Evolutionary conservation across 768 basidiomycete species (phyloP).

Genomic region (Boletus vermiculosoides): DNA sequence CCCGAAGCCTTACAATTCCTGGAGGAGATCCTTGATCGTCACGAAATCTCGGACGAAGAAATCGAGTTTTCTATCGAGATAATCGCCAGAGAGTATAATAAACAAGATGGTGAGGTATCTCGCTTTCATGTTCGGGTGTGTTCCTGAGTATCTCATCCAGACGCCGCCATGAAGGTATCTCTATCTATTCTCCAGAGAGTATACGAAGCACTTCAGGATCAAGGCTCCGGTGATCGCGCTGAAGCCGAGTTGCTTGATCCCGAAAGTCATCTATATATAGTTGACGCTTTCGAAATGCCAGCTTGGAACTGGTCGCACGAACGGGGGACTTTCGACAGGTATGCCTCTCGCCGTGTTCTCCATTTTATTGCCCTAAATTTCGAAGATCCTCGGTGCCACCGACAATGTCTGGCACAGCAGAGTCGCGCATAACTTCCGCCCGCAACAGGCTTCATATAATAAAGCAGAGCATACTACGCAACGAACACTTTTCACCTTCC

Average conservation of each 20-base stretch:
- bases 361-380: constrained; percentile 10
- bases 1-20: constrained; percentile 73
- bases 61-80: constrained; percentile 75
- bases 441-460: constrained; percentile 89
- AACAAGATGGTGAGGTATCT: constrained; percentile 68
- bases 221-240: constrained; percentile 44
- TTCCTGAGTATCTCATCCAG: constrained; percentile 36
- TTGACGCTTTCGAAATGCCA: constrained; percentile 96
- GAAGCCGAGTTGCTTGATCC: constrained; percentile 73
- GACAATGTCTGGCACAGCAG: constrained; percentile 79
- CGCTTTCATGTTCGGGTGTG: not conserved
- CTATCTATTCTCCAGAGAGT: constrained; percentile 64
- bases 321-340: constrained; percentile 88
- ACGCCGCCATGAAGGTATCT: constrained; percentile 82
- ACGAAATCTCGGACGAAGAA: constrained; percentile 69
- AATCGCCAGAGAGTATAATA: constrained; percentile 84
- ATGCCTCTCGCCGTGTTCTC: constrained; percentile 17
- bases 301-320: constrained; percentile 88
- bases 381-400: constrained; percentile 47
- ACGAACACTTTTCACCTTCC: constrained; percentile 97
- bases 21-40: constrained; percentile 66
- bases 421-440: constrained; percentile 74
- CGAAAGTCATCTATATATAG: constrained; percentile 75
- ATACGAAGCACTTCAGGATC: constrained; percentile 71
- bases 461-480: constrained; percentile 88